Percentiles rank a stretch among this genome's conserved stretches.
Evolutionary conservation across 2,329 filamentous ascomycete genomes (phyloP).

Genomic region (Berkeleyomyces rouxiae): DNA sequence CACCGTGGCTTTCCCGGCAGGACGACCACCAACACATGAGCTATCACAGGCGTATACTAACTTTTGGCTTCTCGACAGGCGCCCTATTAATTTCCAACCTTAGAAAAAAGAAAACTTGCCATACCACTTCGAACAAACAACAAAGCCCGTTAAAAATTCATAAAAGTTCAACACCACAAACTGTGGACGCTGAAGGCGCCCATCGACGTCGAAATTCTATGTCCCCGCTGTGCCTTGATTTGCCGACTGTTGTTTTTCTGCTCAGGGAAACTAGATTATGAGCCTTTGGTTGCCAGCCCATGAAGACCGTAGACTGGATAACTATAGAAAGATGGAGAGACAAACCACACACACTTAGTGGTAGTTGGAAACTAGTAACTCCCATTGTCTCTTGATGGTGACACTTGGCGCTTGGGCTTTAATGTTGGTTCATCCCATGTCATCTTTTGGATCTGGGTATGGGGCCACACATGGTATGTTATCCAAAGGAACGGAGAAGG

Average conservation of each 20-base stretch:
- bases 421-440: neutral
- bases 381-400: neutral
- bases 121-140: constrained; percentile 1
- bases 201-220: neutral
- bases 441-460: neutral
- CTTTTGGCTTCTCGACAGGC: constrained; percentile 24
- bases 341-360: neutral
- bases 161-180: neutral
- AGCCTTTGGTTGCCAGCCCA: too few relatives aligned
- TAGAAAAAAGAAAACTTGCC: neutral
- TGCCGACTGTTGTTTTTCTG: too few relatives aligned
- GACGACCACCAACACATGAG: too few relatives aligned
- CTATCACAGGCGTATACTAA: too few relatives aligned
- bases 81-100: constrained; percentile 55
- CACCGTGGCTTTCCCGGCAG: too few relatives aligned
- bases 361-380: neutral
- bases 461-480: neutral
- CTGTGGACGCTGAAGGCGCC: neutral
- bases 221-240: too few relatives aligned
- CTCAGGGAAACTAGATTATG: too few relatives aligned
- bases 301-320: too few relatives aligned
- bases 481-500: neutral
- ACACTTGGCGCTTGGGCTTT: neutral
- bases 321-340: too few relatives aligned
- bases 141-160: neutral